Conservation (phyloP, 345 rosid species). For the Trapa incisa region DNA sequence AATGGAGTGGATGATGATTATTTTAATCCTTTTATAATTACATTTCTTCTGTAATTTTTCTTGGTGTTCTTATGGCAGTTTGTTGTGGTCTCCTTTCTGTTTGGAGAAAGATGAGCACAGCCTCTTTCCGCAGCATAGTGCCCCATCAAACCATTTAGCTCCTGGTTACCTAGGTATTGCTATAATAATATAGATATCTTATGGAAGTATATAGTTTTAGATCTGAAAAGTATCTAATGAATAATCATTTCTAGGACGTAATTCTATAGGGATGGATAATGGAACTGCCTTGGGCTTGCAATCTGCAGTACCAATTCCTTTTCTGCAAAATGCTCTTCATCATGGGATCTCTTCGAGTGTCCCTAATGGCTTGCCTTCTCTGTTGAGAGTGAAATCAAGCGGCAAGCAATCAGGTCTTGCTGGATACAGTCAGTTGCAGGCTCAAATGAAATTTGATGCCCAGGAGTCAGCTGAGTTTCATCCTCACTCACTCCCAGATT, state of each 20-base stretch:
- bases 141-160: slow-evolving; percentile 20
- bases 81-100: slow-evolving; percentile 16
- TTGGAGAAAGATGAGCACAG: slow-evolving; percentile 20
- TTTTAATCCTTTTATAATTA: neutral
- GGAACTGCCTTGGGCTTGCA: slow-evolving; percentile 20
- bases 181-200: slow-evolving; percentile 2
- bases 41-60: neutral
- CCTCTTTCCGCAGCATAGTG: slow-evolving; percentile 18
- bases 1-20: neutral
- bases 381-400: slow-evolving; percentile 25
- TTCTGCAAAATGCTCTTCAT: slow-evolving; percentile 21
- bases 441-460: slow-evolving; percentile 20
- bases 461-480: slow-evolving; percentile 23
- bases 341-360: slow-evolving; percentile 35
- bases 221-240: slow-evolving; percentile 8
- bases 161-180: slow-evolving; percentile 29
- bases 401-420: slow-evolving; percentile 19
- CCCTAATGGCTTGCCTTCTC: slow-evolving; percentile 29
- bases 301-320: slow-evolving; percentile 16
- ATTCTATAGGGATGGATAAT: slow-evolving; percentile 16
- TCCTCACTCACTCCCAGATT: slow-evolving; percentile 42
- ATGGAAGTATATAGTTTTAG: neutral
- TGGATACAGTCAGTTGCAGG: slow-evolving; percentile 19
- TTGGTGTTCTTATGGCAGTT: slow-evolving; percentile 18
- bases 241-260: slow-evolving; percentile 17